phyloP scores from a whole-genome alignment of 2,329 filamentous ascomycete species.

The Ceratocystis cacaofunesta region DNA sequence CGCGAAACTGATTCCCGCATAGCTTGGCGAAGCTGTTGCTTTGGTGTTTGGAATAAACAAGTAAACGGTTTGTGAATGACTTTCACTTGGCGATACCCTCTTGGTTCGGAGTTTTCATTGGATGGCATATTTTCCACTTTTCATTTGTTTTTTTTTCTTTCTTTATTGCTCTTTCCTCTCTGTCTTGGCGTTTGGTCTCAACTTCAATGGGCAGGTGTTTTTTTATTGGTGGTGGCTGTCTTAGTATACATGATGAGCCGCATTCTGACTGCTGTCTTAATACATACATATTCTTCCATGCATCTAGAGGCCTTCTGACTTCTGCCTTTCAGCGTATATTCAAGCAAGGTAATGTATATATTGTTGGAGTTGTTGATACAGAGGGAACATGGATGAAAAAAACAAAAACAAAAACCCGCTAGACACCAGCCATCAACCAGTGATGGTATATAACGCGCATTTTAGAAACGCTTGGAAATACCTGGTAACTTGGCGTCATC shows the following conservation, averaged over 20 bases:
- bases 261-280: not conserved
- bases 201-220: not conserved
- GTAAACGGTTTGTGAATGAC: constrained; percentile 7
- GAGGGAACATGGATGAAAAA: not conserved
- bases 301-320: not conserved
- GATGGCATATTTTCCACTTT: not conserved
- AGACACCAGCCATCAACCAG: not conserved
- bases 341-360: not conserved
- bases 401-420: not conserved
- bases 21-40: not conserved
- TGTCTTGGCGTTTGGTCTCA: not conserved
- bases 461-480: not conserved
- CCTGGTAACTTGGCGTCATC: not conserved
- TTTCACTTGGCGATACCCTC: constrained; percentile 11
- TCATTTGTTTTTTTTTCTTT: not conserved
- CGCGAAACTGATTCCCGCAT: constrained; percentile 8
- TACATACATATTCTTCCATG: not conserved
- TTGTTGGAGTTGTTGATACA: not conserved
- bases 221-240: not conserved
- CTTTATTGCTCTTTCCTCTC: not conserved
- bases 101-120: constrained; percentile 2
- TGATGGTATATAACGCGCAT: not conserved
- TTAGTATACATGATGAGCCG: not conserved
- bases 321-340: too few species aligned
- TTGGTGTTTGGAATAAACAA: not conserved